phyloP scores from a whole-genome alignment of 768 basidiomycete genomes.

The Podaxis pistillaris region DNA sequence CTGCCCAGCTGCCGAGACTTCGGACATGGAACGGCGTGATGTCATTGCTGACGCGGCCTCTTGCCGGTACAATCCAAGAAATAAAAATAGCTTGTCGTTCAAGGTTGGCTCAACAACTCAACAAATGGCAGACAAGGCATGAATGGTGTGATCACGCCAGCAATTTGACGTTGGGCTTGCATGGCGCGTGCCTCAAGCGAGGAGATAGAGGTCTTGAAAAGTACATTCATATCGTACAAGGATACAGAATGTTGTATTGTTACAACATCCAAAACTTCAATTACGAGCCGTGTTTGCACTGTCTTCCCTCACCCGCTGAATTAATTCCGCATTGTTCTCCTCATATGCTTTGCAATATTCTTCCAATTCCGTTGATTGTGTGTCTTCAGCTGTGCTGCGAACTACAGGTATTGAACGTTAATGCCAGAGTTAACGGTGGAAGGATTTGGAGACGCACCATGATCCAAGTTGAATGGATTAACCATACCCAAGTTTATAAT shows the following conservation, averaged over 20 bases:
- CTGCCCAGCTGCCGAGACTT: not conserved
- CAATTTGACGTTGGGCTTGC: too few relatives aligned
- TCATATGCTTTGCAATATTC: conserved; percentile 27
- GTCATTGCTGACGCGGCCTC: not conserved
- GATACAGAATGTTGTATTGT: not conserved
- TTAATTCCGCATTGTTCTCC: conserved; percentile 20
- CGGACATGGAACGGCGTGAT: not conserved
- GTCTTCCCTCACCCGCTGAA: not conserved
- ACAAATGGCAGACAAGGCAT: not conserved
- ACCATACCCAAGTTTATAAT: not conserved
- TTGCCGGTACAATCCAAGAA: not conserved
- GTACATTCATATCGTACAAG: not conserved
- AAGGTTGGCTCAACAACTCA: too few relatives aligned
- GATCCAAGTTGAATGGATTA: not conserved
- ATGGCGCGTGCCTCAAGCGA: too few relatives aligned
- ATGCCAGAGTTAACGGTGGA: not conserved
- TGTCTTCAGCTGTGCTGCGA: conserved; percentile 18
- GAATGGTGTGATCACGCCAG: too few relatives aligned
- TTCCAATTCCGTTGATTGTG: conserved; percentile 22
- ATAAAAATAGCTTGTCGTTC: too few relatives aligned
- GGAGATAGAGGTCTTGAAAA: not conserved
- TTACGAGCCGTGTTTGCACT: not conserved
- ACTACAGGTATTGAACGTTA: conserved; percentile 21
- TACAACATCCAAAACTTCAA: not conserved
- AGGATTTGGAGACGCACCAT: not conserved